phyloP scores from a whole-genome alignment of 2,329 filamentous ascomycete genomes.

The Pseudocercospora vitis region DNA sequence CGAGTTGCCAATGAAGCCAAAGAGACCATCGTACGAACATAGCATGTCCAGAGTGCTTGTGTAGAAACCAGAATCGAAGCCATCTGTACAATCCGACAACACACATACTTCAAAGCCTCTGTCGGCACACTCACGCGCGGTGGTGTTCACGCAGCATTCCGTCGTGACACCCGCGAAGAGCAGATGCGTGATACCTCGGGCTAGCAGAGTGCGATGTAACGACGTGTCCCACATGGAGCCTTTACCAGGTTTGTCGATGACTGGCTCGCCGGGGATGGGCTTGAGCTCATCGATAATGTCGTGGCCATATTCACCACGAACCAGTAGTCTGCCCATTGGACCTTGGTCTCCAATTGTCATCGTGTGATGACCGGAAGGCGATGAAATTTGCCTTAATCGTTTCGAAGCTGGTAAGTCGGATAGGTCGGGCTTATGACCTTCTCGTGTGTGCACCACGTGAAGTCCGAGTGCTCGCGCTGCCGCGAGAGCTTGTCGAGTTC shows the following conservation, averaged over 20 bases:
- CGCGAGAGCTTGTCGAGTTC: conserved; percentile 40
- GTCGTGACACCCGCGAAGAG: conserved; percentile 60
- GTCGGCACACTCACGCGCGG: conserved; percentile 58
- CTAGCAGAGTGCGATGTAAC: conserved; percentile 55
- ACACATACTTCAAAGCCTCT: conserved; percentile 62
- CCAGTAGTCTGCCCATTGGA: conserved; percentile 54
- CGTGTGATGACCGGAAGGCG: conserved; percentile 47
- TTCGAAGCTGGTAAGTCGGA: conserved; percentile 56
- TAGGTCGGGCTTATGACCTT: conserved; percentile 53
- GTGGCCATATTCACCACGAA: conserved; percentile 56
- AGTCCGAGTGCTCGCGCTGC: conserved; percentile 46
- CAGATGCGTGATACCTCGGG: conserved; percentile 58
- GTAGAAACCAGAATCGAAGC: conserved; percentile 51
- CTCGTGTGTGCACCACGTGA: conserved; percentile 51
- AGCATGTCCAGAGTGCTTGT: conserved; percentile 52
- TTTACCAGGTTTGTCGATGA: conserved; percentile 61
- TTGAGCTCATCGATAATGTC: conserved; percentile 56
- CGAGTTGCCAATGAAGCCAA: conserved; percentile 50
- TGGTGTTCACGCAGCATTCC: conserved; percentile 59
- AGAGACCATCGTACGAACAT: conserved; percentile 53
- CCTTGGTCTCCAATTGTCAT: conserved; percentile 55
- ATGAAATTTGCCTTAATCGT: conserved; percentile 49
- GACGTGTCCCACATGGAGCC: conserved; percentile 60
- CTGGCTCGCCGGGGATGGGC: conserved; percentile 52
- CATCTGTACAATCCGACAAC: conserved; percentile 51